A percentile compares a stretch with the other conserved stretches of the same genome.
Conservation (phyloP, 805 yeast genomes). For the Starmerella bombi region DNA sequence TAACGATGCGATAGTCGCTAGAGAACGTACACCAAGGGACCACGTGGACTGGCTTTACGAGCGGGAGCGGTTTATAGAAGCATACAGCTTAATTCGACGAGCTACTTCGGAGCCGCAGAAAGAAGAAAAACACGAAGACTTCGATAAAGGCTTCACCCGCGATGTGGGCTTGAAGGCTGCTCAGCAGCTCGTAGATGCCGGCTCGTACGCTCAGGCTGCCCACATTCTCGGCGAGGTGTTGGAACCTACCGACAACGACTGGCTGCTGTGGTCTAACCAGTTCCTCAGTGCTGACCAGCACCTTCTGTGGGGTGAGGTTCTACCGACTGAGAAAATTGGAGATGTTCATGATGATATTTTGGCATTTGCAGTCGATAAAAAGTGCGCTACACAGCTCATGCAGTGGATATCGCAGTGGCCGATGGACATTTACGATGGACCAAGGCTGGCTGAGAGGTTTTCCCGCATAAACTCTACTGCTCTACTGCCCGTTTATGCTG, state of each 20-base stretch:
- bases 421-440: conserved; percentile 37
- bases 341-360: conserved; percentile 37
- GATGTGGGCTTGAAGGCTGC: conserved; percentile 45
- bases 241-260: conserved; percentile 28
- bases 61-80: conserved; percentile 42
- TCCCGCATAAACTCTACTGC: background rate
- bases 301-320: conserved; percentile 34
- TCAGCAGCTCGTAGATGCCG: conserved; percentile 18
- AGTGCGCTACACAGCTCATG: conserved; percentile 31
- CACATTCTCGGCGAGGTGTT: conserved; percentile 5
- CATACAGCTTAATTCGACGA: conserved; percentile 35
- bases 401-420: conserved; percentile 47
- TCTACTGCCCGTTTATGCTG: conserved; percentile 20
- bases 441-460: conserved; percentile 33
- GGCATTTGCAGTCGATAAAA: conserved; percentile 31
- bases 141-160: background rate
- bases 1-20: conserved; percentile 64
- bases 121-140: background rate
- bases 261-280: conserved; percentile 52
- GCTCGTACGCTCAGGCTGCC: conserved; percentile 4
- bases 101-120: background rate
- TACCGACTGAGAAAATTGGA: conserved; percentile 38
- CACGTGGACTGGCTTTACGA: conserved; percentile 60
- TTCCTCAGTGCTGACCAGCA: conserved; percentile 39
- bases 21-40: conserved; percentile 57